Base-by-base conservation (phyloP, 345 rosid genomes). In the Pseudoturritis turrita region DNA sequence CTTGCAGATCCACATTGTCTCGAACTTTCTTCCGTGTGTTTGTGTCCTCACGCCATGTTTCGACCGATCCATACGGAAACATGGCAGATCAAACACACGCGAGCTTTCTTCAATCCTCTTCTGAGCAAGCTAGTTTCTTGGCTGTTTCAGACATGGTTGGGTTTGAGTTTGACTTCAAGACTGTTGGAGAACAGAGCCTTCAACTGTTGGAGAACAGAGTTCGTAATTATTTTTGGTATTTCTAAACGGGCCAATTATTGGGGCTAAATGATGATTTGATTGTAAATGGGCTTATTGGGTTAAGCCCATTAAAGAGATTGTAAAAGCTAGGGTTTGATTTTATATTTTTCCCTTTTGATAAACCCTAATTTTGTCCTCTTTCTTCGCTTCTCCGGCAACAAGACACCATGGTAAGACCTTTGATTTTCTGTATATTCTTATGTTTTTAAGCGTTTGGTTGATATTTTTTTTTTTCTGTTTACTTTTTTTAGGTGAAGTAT, bases 401-500 rank as follows among this genome's bases (percentile, higher is more conserved):
- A 39, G 49, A 2, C 33, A 11, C 49, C 65, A 60, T 60, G 65
- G 65, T 39, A 3, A 40, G 21, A 22, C 35, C 49, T 18, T n/a
- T 4, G 23, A 56, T 22, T 3, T 18, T 56, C 15, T 29, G 11
- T 19, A 22, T 28, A 21, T 35, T 57, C 14, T 33, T 33, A 19
- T 13, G 15, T 12, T 21, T 6, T 8, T 39, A 13, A 7, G 0
- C 7, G 4, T 21, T 56, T 23, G 7, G 4, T 36, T 39, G 22
- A 55, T 60, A n/a, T 12, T 11, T 47, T 17, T 35, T 52, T 31
- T 7, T 26, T 50, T 40, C 66, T 70, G 26, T 71, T 47, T 55
- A 17, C 11, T 11, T 4, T 31, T 19, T 50, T 74, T 78, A 87
- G 90, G 89, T 85, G 82, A 87, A 87, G 85, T 89, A 89, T 59